phyloP scores from a whole-genome alignment of 805 yeast genomes.

The Cyberlindnera veronae region DNA sequence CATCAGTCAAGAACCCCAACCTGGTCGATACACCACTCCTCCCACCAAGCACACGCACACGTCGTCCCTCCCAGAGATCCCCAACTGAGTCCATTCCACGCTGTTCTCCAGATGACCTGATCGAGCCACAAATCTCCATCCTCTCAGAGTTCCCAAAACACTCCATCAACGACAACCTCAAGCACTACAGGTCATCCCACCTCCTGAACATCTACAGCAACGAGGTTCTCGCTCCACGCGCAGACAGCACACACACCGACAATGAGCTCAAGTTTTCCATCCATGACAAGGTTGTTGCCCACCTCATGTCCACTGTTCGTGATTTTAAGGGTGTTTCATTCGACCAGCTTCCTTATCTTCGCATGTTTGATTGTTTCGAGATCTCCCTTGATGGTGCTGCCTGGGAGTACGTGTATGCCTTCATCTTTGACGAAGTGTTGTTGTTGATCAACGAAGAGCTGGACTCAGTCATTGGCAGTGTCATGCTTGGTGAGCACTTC shows the following conservation, averaged over 20 bases:
- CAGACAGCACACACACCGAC: conserved; percentile 5
- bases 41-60: background rate
- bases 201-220: conserved; percentile 23
- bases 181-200: conserved; percentile 10
- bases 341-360: conserved; percentile 25
- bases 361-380: conserved; percentile 40
- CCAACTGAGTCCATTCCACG: conserved; percentile 1
- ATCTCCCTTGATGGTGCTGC: conserved; percentile 40
- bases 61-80: conserved; percentile 1
- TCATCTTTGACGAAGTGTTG: conserved; percentile 32
- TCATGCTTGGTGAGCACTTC: conserved; percentile 37
- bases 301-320: conserved; percentile 3
- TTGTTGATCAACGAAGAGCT: conserved; percentile 26
- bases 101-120: conserved; percentile 14
- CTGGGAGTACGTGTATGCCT: conserved; percentile 39
- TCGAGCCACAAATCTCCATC: conserved; percentile 20
- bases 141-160: conserved; percentile 25
- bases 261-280: conserved; percentile 13
- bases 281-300: conserved; percentile 11
- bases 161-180: conserved; percentile 12
- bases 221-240: conserved; percentile 9
- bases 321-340: conserved; percentile 16
- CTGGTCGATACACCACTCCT: background rate
- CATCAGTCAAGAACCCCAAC: background rate
- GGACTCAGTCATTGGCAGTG: conserved; percentile 37